phyloP scores from a whole-genome alignment of 2,329 filamentous ascomycete genomes.

The Trichoderma aggressivum region DNA sequence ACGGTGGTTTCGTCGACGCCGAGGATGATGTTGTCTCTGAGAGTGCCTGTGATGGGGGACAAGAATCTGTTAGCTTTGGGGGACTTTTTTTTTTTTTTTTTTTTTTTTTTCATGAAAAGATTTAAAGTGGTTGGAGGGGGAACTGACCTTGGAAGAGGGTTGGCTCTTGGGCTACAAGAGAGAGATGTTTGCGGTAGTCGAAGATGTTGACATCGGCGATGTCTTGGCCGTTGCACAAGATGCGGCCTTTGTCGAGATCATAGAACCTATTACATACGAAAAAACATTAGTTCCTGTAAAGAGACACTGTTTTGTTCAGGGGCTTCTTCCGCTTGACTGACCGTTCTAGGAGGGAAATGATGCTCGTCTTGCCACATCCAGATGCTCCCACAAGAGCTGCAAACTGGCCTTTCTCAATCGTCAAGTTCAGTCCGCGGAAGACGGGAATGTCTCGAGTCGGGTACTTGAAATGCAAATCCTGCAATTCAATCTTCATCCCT shows the following conservation, averaged over 20 bases:
- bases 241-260: conserved; percentile 59
- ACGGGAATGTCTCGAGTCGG: conserved; percentile 55
- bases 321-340: conserved; percentile 9
- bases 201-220: conserved; percentile 57
- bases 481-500: conserved; percentile 55
- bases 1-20: conserved; percentile 56
- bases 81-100: background rate
- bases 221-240: conserved; percentile 61
- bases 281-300: background rate
- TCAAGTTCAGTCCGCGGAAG: conserved; percentile 60
- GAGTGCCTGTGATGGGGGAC: conserved; percentile 40
- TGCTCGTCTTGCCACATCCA: conserved; percentile 70
- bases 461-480: conserved; percentile 58
- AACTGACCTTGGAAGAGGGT: conserved; percentile 62
- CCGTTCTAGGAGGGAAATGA: conserved; percentile 60
- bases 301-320: background rate
- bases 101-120: background rate
- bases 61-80: background rate
- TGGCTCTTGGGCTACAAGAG: conserved; percentile 72
- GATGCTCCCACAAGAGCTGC: conserved; percentile 67
- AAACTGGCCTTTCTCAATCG: conserved; percentile 66
- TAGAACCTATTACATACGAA: conserved; percentile 59
- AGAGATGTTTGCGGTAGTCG: conserved; percentile 61
- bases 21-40: conserved; percentile 67
- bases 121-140: no score